A percentile compares a stretch with the other conserved stretches of the same genome.
These are phyloP conservation scores for Fennellomyces sp. DNA, from an alignment of 371 early-diverging fungal genomes.

Conservation along the genomic window DNA sequence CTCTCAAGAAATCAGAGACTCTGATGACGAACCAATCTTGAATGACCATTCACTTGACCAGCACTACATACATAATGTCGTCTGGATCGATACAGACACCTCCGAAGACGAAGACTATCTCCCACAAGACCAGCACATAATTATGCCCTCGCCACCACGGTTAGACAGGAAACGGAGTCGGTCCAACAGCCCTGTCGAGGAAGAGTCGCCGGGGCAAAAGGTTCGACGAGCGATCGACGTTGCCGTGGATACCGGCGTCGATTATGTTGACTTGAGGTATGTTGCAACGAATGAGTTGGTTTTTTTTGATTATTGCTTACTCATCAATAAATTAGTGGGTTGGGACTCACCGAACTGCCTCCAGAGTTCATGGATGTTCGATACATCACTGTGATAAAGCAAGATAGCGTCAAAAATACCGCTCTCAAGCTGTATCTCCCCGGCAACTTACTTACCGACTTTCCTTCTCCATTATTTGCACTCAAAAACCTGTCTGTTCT, in stretches of 20 bases:
- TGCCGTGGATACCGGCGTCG: slow-evolving; percentile 56
- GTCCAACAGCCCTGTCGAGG: neutral
- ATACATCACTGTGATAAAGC: slow-evolving; percentile 52
- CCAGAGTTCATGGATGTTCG: slow-evolving; percentile 54
- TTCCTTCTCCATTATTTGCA: slow-evolving; percentile 47
- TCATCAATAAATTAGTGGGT: slow-evolving; percentile 28
- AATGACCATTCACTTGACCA: neutral
- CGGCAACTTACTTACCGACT: slow-evolving; percentile 37
- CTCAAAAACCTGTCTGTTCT: slow-evolving; percentile 58
- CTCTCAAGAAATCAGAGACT: slow-evolving; percentile 5
- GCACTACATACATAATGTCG: slow-evolving; percentile 26
- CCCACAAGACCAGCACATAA: slow-evolving; percentile 28
- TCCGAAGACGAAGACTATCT: slow-evolving; percentile 48
- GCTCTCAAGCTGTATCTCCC: slow-evolving; percentile 55
- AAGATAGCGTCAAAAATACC: slow-evolving; percentile 45
- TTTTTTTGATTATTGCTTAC: slow-evolving; percentile 2
- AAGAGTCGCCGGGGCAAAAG: slow-evolving; percentile 1
- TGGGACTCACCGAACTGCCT: slow-evolving; percentile 53
- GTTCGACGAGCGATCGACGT: slow-evolving; percentile 37
- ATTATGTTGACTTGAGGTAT: slow-evolving; percentile 60
- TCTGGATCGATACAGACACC: slow-evolving; percentile 45
- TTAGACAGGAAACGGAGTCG: slow-evolving; percentile 11
- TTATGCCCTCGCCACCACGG: slow-evolving; percentile 15
- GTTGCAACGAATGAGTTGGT: neutral
- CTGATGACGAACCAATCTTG: neutral